Percentiles rank a stretch among this genome's conserved stretches.
Conservation (phyloP, 2,329 filamentous ascomycete genomes). For the Chaetoscypha palmicola region DNA sequence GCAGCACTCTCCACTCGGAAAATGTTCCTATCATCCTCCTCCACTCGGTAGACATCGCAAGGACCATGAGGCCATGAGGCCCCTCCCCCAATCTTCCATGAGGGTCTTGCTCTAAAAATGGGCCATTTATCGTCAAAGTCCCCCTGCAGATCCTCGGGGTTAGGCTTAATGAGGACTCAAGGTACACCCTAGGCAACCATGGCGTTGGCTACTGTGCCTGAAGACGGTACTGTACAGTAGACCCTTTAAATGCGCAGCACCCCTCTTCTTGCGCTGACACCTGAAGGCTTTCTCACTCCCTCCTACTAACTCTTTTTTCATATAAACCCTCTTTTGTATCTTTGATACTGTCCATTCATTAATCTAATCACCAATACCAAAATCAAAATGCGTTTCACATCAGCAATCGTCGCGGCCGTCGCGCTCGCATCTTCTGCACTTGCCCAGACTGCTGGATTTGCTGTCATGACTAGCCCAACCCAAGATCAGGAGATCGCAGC, state of each 20-base stretch:
- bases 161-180: constrained; percentile 1
- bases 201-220: neutral
- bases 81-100: neutral
- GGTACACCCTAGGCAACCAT: neutral
- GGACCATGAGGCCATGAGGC: too few relatives aligned
- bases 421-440: constrained; percentile 29
- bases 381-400: constrained; percentile 27
- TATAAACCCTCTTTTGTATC: constrained; percentile 19
- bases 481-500: constrained; percentile 39
- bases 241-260: constrained; percentile 4
- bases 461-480: constrained; percentile 44
- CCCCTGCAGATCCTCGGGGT: neutral
- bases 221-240: too few relatives aligned
- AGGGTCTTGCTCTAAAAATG: neutral
- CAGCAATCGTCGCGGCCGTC: constrained; percentile 23
- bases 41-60: neutral
- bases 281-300: neutral
- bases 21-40: too few relatives aligned
- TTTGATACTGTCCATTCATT: constrained; percentile 28
- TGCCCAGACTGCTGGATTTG: constrained; percentile 51
- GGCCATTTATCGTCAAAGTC: neutral
- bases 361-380: constrained; percentile 11
- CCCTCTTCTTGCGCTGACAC: neutral
- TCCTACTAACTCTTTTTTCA: neutral
- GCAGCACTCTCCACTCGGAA: too few relatives aligned